These are phyloP conservation scores for Fraxinus ornus DNA, from an alignment of 305 asterid genomes.

Conservation along the genomic window DNA sequence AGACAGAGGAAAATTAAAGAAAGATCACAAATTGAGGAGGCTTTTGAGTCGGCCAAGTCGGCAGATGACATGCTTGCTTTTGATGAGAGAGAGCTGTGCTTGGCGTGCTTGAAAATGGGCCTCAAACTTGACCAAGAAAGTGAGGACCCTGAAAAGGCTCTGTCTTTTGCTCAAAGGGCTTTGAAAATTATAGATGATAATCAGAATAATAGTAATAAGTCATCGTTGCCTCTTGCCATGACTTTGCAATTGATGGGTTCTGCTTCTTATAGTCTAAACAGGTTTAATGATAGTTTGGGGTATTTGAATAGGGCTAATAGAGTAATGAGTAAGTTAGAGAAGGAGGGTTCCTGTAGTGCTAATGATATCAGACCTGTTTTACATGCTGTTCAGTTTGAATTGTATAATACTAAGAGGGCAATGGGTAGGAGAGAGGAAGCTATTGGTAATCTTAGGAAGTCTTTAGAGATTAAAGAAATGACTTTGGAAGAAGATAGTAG, in stretches of 20 bases:
- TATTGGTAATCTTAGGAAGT: slow-evolving; percentile 61
- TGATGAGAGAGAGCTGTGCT: slow-evolving; percentile 69
- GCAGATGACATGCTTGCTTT: slow-evolving; percentile 72
- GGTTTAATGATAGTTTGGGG: slow-evolving; percentile 81
- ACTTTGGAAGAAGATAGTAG: slow-evolving; percentile 59
- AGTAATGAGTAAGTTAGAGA: slow-evolving; percentile 51
- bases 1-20: slow-evolving; percentile 69
- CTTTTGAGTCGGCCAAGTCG: slow-evolving; percentile 75
- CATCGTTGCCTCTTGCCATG: slow-evolving; percentile 79
- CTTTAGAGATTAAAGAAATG: slow-evolving; percentile 74
- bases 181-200: slow-evolving; percentile 51
- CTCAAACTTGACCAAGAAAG: slow-evolving; percentile 83
- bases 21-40: slow-evolving; percentile 69
- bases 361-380: slow-evolving; percentile 61
- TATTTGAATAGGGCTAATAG: slow-evolving; percentile 81
- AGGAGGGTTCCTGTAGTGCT: slow-evolving; percentile 36
- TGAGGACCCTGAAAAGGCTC: slow-evolving; percentile 63
- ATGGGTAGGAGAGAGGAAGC: slow-evolving; percentile 95
- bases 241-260: slow-evolving; percentile 87
- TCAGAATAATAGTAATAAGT: slow-evolving; percentile 34
- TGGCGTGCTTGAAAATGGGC: slow-evolving; percentile 83
- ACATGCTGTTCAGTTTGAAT: slow-evolving; percentile 69
- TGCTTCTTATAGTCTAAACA: slow-evolving; percentile 53
- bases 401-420: slow-evolving; percentile 80
- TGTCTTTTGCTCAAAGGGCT: slow-evolving; percentile 71